Conservation (phyloP, 768 basidiomycete species). For the Ramaria sp. region DNA sequence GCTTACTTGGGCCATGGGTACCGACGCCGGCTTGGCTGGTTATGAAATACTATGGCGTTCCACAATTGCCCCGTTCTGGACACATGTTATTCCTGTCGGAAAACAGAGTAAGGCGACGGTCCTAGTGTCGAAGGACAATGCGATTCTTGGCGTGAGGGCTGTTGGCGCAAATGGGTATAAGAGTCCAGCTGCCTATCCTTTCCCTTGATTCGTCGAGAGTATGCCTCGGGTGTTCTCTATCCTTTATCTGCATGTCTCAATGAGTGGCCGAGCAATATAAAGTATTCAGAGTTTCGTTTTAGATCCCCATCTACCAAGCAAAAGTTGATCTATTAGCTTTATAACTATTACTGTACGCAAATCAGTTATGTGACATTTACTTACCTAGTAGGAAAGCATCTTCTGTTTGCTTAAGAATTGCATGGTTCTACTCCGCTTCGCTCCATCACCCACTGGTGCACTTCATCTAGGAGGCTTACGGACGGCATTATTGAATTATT, state of each 20-base stretch:
- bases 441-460: constrained; percentile 92
- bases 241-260: too few relatives aligned
- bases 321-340: too few relatives aligned
- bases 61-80: constrained; percentile 37
- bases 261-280: too few relatives aligned
- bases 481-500: constrained; percentile 88
- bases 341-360: too few relatives aligned
- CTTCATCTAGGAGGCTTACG: constrained; percentile 91
- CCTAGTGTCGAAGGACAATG: constrained; percentile 40
- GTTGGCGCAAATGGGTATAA: constrained; percentile 42
- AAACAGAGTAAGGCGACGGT: constrained; percentile 31
- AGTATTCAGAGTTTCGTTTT: too few relatives aligned
- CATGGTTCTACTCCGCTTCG: constrained; percentile 77
- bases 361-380: too few relatives aligned
- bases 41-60: constrained; percentile 45
- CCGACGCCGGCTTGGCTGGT: constrained; percentile 26
- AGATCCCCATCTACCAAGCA: too few relatives aligned
- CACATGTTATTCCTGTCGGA: constrained; percentile 39
- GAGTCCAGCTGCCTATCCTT: constrained; percentile 36
- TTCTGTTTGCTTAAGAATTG: neutral
- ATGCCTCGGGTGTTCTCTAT: too few relatives aligned
- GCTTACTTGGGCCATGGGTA: constrained; percentile 33
- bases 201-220: neutral
- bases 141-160: constrained; percentile 35
- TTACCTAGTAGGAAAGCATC: too few relatives aligned